Evolutionary conservation across 1,284 basidiomycete species (phyloP).

Genomic region (Boletellus sp.): DNA sequence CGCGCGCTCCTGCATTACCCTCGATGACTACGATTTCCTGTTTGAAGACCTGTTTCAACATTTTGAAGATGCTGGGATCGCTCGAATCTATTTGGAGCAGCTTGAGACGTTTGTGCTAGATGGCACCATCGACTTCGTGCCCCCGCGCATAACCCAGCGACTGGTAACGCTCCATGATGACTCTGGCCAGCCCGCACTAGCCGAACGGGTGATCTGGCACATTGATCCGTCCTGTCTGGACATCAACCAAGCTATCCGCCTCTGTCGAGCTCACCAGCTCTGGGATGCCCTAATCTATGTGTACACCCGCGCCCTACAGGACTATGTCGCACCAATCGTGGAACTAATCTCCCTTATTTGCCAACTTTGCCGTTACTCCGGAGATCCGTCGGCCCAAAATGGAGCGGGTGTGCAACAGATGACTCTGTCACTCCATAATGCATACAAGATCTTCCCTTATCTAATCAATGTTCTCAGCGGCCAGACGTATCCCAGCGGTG

Average conservation of each 20-base stretch:
- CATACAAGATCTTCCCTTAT: constrained; percentile 93
- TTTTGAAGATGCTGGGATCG: constrained; percentile 84
- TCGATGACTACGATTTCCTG: constrained; percentile 80
- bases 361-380: constrained; percentile 44
- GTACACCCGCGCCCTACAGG: constrained; percentile 83
- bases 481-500: constrained; percentile 82
- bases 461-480: constrained; percentile 86
- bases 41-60: constrained; percentile 92
- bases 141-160: constrained; percentile 85
- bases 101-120: constrained; percentile 85
- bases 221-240: constrained; percentile 90
- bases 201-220: constrained; percentile 93
- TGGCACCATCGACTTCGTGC: constrained; percentile 69
- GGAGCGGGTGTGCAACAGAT: constrained; percentile 26
- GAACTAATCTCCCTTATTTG: constrained; percentile 79
- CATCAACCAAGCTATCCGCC: constrained; percentile 85
- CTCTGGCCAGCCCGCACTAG: constrained; percentile 67
- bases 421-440: constrained; percentile 51
- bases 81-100: constrained; percentile 82
- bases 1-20: constrained; percentile 78
- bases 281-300: constrained; percentile 96
- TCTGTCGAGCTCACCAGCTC: constrained; percentile 81
- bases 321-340: constrained; percentile 88
- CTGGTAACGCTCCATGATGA: constrained; percentile 80
- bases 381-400: constrained; percentile 4